Conservation (phyloP, 805 yeast species). For the Wickerhamiella kurtzmanii region DNA sequence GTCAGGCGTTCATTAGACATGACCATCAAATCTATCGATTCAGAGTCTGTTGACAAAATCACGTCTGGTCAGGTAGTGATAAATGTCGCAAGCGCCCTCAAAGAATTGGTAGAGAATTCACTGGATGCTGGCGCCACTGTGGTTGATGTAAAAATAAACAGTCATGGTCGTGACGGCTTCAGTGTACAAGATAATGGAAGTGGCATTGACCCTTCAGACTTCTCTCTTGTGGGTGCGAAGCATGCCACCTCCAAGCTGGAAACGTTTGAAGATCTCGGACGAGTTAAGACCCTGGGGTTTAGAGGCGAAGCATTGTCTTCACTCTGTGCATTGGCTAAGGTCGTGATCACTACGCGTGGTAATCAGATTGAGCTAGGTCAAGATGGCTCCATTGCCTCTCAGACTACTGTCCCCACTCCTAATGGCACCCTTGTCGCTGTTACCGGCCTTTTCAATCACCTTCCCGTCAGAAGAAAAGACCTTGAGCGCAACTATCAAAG, state of each 20-base stretch:
- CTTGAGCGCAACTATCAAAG: conserved; percentile 51
- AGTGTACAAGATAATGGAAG: conserved; percentile 63
- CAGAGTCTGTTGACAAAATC: conserved; percentile 51
- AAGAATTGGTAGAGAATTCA: conserved; percentile 78
- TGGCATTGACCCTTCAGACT: conserved; percentile 44
- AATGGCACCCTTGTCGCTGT: conserved; percentile 59
- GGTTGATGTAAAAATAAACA: conserved; percentile 52
- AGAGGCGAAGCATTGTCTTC: conserved; percentile 59
- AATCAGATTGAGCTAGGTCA: conserved; percentile 39
- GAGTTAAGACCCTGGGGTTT: conserved; percentile 43
- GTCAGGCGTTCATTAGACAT: background rate
- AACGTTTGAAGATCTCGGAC: conserved; percentile 28
- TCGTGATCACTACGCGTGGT: conserved; percentile 46
- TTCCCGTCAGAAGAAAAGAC: conserved; percentile 77
- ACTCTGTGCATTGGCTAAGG: conserved; percentile 34
- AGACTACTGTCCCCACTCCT: conserved; percentile 35
- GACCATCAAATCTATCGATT: conserved; percentile 27
- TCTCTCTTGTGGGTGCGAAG: conserved; percentile 34
- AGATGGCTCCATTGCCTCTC: conserved; percentile 36
- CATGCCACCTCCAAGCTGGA: conserved; percentile 45
- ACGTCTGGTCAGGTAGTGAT: conserved; percentile 91
- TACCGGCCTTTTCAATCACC: conserved; percentile 42
- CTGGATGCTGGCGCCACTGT: conserved; percentile 63
- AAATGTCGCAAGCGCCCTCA: conserved; percentile 62
- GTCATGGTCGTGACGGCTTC: conserved; percentile 60